These are phyloP conservation scores for Ceratobasidium sp. DNA, from an alignment of 1,284 basidiomycete species.

Conservation along the genomic window DNA sequence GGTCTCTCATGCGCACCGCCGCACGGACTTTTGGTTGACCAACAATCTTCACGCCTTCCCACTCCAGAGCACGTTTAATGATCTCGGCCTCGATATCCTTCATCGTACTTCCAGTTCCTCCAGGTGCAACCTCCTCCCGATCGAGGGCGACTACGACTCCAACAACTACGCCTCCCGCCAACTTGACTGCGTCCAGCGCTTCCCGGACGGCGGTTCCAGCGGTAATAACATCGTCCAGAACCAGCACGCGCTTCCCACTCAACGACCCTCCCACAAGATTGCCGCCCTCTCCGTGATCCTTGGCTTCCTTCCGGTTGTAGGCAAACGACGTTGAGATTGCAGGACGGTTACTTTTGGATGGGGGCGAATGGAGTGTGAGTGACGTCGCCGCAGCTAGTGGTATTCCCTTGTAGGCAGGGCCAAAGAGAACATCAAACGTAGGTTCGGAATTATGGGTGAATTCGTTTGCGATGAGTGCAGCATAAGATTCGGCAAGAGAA, in stretches of 20 bases:
- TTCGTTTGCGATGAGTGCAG: slow-evolving; percentile 72
- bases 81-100: slow-evolving; percentile 84
- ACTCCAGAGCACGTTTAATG: slow-evolving; percentile 55
- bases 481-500: slow-evolving; percentile 88
- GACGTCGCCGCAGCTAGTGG: slow-evolving; percentile 91
- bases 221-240: slow-evolving; percentile 98
- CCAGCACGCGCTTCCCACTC: slow-evolving; percentile 82
- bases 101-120: slow-evolving; percentile 69
- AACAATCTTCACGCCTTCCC: slow-evolving; percentile 52
- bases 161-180: slow-evolving; percentile 81
- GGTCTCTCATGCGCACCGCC: slow-evolving; percentile 84
- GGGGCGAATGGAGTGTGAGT: slow-evolving; percentile 63
- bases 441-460: slow-evolving; percentile 51
- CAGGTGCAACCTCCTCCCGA: slow-evolving; percentile 76
- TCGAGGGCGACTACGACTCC: slow-evolving; percentile 95
- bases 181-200: slow-evolving; percentile 79
- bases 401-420: slow-evolving; percentile 99
- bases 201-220: slow-evolving; percentile 92
- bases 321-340: slow-evolving; percentile 82
- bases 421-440: slow-evolving; percentile 91
- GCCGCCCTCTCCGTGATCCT: slow-evolving; percentile 98
- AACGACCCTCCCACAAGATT: slow-evolving; percentile 89
- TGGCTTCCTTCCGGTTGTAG: slow-evolving; percentile 96
- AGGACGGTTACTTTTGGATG: slow-evolving; percentile 67
- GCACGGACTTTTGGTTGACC: slow-evolving; percentile 81